Percentiles rank a stretch among this genome's conserved stretches.
Evolutionary conservation across 2,329 filamentous ascomycete species (phyloP).

Genomic region (Alternaria metachromatica): DNA sequence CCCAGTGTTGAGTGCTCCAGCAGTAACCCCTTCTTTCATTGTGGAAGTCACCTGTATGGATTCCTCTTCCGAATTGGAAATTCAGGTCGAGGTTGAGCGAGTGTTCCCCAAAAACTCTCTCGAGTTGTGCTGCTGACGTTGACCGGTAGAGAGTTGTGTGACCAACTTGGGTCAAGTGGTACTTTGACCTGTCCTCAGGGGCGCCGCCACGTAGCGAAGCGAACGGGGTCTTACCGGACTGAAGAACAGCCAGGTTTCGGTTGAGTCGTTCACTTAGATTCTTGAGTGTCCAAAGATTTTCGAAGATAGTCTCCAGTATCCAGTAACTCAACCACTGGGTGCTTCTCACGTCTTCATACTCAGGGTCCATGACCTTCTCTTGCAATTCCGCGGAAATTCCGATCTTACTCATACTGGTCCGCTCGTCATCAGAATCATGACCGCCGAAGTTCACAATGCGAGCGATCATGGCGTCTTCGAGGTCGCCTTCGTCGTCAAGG

Average conservation of each 20-base stretch:
- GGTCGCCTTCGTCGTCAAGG: background rate
- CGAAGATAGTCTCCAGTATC: background rate
- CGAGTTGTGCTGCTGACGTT: background rate
- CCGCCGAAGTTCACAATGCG: background rate
- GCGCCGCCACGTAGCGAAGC: background rate
- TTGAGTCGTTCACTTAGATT: background rate
- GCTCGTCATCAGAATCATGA: background rate
- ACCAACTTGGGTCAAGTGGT: background rate
- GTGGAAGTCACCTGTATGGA: no score
- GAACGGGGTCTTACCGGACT: background rate
- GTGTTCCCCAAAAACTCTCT: background rate
- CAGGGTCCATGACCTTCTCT: background rate
- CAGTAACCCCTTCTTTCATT: no score
- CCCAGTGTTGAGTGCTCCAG: no score
- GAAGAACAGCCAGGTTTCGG: background rate
- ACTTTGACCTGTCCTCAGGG: background rate
- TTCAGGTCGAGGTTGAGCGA: background rate
- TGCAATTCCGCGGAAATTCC: background rate
- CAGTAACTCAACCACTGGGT: background rate
- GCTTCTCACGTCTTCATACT: background rate
- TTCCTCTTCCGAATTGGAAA: no score
- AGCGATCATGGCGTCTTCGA: background rate
- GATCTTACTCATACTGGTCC: background rate
- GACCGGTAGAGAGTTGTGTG: background rate
- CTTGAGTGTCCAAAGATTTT: background rate